Base-by-base conservation (phyloP, 768 basidiomycete genomes). In the Boletus bicolor region DNA sequence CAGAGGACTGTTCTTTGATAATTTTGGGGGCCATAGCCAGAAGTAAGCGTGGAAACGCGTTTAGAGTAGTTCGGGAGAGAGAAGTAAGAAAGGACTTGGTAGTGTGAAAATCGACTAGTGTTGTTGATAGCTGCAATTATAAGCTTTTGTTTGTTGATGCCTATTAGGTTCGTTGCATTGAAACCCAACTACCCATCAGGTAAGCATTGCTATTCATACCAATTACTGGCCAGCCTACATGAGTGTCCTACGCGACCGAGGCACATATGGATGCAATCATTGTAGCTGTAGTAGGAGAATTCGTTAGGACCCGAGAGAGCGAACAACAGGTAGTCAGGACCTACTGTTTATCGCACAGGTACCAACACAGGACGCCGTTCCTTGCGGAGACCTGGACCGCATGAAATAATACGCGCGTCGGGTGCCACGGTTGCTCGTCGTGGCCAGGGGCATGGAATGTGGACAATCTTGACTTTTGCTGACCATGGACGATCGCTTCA, bases 111-210 rank as follows among this genome's bases (percentile, higher is more conserved):
- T 73, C 57, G 54, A 69, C 67, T 71, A 70, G 59, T 54, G 54
- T 68, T 73, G 72, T 74, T 72, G 72, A 72, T 69, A 59, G 61
- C 54, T 71, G 70, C 68, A 63, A 70, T 72, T 71, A 71, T 72
- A 71, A 72, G 72, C 70, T 68, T 64, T 72, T 70, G 72, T 71
- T 71, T 71, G 72, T 71, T 71, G 70, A 73, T 73, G 42, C 52
- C 66, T 71, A 71, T 71, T 71, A 63, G 70, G 70, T 51, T 71
- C 67, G 49, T 51, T 68, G 59, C 39, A 72, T 71, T 71, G 72
- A 73, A 71, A 71, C 70, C 72, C 65, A 71, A 70, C 67, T 69
- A 71, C n/a, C 43, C 59, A 71, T 71, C 67, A 65, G 44, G 69
- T 72, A 71, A 71, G 61, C 68, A 63, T 62, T 41, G 42, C 51